These are phyloP conservation scores for Talaromyces pinophilus DNA, from an alignment of 2,329 filamentous ascomycete genomes.

Conservation along the genomic window DNA sequence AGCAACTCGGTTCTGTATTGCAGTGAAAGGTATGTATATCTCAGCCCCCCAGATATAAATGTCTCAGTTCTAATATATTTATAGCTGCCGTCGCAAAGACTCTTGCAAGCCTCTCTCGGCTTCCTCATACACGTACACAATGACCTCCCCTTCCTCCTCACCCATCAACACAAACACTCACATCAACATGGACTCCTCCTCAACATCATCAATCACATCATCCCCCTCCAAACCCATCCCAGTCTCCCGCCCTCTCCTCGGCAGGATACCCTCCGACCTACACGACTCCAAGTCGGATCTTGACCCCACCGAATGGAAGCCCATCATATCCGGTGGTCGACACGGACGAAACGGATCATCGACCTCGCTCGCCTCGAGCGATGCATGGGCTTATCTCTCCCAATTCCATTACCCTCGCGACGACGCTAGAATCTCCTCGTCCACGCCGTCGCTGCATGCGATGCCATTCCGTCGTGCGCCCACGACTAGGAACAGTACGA, in stretches of 20 bases:
- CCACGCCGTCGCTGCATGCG: background rate
- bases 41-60: conserved; percentile 7
- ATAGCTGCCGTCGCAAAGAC: conserved; percentile 51
- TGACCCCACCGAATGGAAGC: conserved; percentile 54
- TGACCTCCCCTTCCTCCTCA: conserved; percentile 31
- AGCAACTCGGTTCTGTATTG: conserved; percentile 64
- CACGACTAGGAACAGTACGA: conserved; percentile 28
- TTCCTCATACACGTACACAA: conserved; percentile 37
- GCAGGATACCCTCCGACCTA: conserved; percentile 43
- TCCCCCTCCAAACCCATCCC: background rate
- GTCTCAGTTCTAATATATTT: conserved; percentile 7
- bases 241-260: background rate
- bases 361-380: conserved; percentile 34
- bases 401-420: conserved; percentile 42
- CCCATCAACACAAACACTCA: conserved; percentile 27
- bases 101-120: conserved; percentile 48
- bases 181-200: conserved; percentile 28
- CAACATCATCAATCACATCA: conserved; percentile 26
- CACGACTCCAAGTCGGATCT: conserved; percentile 48
- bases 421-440: conserved; percentile 24
- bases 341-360: conserved; percentile 26
- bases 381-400: conserved; percentile 49
- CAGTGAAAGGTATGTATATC: conserved; percentile 59
- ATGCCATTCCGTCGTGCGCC: conserved; percentile 28
- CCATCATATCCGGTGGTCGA: conserved; percentile 39